Evolutionary conservation across 495 filamentous ascomycete species (phyloP).

Genomic region (Saxophila tyrrhenica): DNA sequence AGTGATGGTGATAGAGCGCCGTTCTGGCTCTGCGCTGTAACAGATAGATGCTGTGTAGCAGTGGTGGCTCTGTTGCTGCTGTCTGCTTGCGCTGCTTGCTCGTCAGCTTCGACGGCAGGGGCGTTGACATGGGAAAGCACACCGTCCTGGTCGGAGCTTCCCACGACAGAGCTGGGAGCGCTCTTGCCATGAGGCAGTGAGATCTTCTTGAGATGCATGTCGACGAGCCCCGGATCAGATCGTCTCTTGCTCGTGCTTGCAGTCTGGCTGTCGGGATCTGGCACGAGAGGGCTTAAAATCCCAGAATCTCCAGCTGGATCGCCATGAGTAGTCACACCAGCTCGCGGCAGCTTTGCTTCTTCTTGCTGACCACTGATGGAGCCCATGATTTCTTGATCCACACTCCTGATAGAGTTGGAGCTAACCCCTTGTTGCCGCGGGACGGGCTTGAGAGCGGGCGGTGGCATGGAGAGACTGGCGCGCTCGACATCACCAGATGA

Average conservation of each 20-base stretch:
- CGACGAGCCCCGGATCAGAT: slow-evolving; percentile 27
- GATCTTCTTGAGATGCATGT: slow-evolving; percentile 50
- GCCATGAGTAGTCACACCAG: neutral
- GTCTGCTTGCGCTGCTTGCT: neutral
- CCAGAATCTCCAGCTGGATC: neutral
- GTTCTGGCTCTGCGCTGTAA: slow-evolving; percentile 39
- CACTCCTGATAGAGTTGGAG: neutral
- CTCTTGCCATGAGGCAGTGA: slow-evolving; percentile 39
- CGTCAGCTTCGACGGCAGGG: neutral
- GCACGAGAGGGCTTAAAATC: too few relatives aligned
- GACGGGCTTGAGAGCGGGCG: slow-evolving; percentile 27
- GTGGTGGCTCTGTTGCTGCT: slow-evolving; percentile 30
- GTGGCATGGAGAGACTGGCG: slow-evolving; percentile 51
- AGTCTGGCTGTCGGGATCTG: neutral
- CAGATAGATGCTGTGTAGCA: slow-evolving; percentile 40
- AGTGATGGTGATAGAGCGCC: slow-evolving; percentile 27
- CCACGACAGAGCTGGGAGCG: slow-evolving; percentile 32
- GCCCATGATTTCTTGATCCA: neutral
- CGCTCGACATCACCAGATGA: slow-evolving; percentile 39
- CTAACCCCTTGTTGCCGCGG: neutral
- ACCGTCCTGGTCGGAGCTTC: slow-evolving; percentile 30
- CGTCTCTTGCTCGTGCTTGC: neutral
- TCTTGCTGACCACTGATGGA: neutral
- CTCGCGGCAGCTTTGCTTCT: neutral
- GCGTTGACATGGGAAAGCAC: neutral